Evolutionary conservation across 1,139 yeast species (phyloP).

Genomic region (Meyerozyma sp.): DNA sequence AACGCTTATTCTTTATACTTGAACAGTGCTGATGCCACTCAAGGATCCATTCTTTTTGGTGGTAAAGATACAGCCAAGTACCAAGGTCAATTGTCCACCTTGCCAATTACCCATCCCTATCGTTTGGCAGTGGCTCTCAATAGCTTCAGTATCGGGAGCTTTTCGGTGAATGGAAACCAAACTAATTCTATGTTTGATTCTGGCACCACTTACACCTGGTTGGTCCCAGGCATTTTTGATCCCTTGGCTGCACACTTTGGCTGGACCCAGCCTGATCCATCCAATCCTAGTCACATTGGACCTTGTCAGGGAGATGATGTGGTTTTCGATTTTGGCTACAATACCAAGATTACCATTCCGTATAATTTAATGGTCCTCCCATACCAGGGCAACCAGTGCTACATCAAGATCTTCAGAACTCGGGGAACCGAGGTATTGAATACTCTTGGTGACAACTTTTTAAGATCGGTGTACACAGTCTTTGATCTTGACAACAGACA

Average conservation of each 20-base stretch:
- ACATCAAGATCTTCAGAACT: not conserved
- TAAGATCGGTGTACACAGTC: conserved; percentile 16
- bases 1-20: conserved; percentile 18
- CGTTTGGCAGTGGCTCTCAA: not conserved
- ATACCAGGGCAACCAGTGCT: not conserved
- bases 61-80: conserved; percentile 53
- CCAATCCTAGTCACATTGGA: not conserved
- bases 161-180: not conserved
- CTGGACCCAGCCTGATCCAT: not conserved
- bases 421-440: not conserved
- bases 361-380: not conserved
- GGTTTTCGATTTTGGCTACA: not conserved
- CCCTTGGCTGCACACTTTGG: not conserved
- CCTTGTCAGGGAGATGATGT: not conserved
- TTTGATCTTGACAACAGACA: conserved; percentile 13
- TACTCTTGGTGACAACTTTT: conserved; percentile 16
- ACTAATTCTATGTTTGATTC: not conserved
- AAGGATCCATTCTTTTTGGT: conserved; percentile 53
- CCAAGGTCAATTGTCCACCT: conserved; percentile 32
- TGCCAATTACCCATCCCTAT: not conserved
- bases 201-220: not conserved
- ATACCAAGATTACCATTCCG: not conserved
- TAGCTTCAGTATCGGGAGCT: not conserved
- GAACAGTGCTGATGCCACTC: conserved; percentile 10
- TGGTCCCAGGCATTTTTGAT: not conserved